phyloP scores from a whole-genome alignment of 78 protist species.

The Dictyostelium firmibasis region DNA sequence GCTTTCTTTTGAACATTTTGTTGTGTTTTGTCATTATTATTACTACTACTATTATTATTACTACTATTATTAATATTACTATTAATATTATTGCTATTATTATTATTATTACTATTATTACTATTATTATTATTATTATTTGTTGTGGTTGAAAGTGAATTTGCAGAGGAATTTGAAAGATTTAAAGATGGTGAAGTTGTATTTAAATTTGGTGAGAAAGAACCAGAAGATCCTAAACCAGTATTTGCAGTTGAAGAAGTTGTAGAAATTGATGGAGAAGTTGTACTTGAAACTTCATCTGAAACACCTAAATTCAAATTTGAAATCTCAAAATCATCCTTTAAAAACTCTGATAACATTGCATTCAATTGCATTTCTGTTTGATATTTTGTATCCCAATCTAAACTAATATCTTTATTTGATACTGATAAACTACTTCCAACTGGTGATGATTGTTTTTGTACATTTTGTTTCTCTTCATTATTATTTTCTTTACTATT shows the following conservation, averaged over 20 bases:
- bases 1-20: constrained; percentile 25
- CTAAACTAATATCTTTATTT: not conserved
- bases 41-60: not conserved
- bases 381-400: constrained; percentile 75
- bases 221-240: constrained; percentile 1
- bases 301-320: not conserved
- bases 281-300: not conserved
- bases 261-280: not conserved
- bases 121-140: not conserved
- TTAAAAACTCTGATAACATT: constrained; percentile 58
- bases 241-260: not conserved
- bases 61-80: not conserved
- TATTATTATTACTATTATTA: not conserved
- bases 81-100: not conserved
- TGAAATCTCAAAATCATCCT: constrained; percentile 57
- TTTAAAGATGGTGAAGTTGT: not conserved
- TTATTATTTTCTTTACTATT: not conserved
- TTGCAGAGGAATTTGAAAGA: not conserved
- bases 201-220: not conserved
- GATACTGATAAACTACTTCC: constrained; percentile 21
- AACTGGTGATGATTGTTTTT: constrained; percentile 7
- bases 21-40: not conserved
- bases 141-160: not conserved
- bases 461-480: not conserved
- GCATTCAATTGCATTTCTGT: constrained; percentile 63